Percentiles rank a stretch among this genome's conserved stretches.
phyloP scores from a whole-genome alignment of 2,329 filamentous ascomycete genomes.

The Hortaea sp. region DNA sequence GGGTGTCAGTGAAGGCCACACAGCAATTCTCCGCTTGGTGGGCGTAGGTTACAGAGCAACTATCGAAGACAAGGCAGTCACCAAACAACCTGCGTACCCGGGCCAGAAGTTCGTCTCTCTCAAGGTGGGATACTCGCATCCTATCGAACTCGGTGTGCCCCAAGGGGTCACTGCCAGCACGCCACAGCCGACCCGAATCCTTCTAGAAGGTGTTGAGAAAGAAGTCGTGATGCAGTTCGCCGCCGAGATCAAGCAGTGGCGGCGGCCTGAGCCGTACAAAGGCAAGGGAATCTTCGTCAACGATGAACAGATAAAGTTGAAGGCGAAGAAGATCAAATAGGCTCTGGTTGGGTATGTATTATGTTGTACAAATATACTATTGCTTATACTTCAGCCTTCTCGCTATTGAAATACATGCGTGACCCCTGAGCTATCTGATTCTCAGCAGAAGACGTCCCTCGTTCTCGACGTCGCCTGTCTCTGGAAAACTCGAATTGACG shows the following conservation, averaged over 20 bases:
- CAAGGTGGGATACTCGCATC: constrained; percentile 94
- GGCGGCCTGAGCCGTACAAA: constrained; percentile 93
- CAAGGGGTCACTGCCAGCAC: constrained; percentile 74
- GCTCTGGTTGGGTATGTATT: neutral
- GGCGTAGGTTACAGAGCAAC: constrained; percentile 92
- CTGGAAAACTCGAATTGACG: too few relatives aligned
- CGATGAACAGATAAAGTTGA: constrained; percentile 93
- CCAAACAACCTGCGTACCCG: constrained; percentile 55
- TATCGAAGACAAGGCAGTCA: constrained; percentile 65
- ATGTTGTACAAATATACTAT: neutral
- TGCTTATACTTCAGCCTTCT: too few relatives aligned
- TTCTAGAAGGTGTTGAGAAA: constrained; percentile 80
- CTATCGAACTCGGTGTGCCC: constrained; percentile 81
- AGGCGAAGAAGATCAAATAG: constrained; percentile 66
- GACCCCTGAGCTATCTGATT: too few relatives aligned
- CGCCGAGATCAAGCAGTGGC: constrained; percentile 77
- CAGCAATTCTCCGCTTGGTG: constrained; percentile 81
- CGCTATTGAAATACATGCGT: too few relatives aligned
- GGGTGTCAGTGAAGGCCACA: constrained; percentile 93
- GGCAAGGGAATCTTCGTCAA: constrained; percentile 99
- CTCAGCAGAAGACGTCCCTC: too few relatives aligned
- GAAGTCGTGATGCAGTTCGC: constrained; percentile 85
- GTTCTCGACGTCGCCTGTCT: too few relatives aligned
- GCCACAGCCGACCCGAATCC: constrained; percentile 80
- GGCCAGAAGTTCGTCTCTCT: constrained; percentile 84